phyloP scores from a whole-genome alignment of 805 yeast species.

The Limtongia smithiae region DNA sequence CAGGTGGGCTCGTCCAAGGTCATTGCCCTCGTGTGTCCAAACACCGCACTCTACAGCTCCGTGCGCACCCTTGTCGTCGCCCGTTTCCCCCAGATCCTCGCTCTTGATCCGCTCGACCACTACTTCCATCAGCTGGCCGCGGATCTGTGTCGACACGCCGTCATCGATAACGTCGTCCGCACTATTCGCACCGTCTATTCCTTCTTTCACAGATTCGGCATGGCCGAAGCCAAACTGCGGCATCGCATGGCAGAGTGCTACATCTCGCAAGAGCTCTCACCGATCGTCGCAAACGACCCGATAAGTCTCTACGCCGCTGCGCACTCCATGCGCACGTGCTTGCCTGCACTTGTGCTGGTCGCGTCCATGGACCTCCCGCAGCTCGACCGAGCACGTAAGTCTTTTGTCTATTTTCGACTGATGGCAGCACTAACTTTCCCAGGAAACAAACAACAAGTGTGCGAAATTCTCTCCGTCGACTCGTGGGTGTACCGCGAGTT shows the following conservation, averaged over 20 bases:
- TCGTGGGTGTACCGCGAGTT: slow-evolving; percentile 23
- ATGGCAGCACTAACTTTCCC: background rate
- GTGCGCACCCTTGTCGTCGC: background rate
- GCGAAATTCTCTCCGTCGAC: slow-evolving; percentile 15
- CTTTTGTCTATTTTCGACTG: background rate
- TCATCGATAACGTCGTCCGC: slow-evolving; percentile 14
- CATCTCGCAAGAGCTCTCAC: slow-evolving; percentile 8
- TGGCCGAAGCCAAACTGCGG: slow-evolving; percentile 9
- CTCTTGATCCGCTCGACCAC: slow-evolving; percentile 19
- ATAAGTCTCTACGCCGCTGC: slow-evolving; percentile 19
- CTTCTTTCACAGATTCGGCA: slow-evolving; percentile 20
- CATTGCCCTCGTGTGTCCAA: slow-evolving; percentile 16
- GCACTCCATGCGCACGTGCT: slow-evolving; percentile 10
- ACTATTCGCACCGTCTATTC: slow-evolving; percentile 13
- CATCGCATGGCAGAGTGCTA: slow-evolving; percentile 7
- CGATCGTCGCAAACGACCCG: slow-evolving; percentile 12
- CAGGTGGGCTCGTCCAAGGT: slow-evolving; percentile 16
- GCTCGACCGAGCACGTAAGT: slow-evolving; percentile 16
- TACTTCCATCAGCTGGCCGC: slow-evolving; percentile 14
- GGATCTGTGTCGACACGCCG: slow-evolving; percentile 18
- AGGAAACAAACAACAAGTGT: slow-evolving; percentile 15
- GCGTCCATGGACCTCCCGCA: slow-evolving; percentile 4
- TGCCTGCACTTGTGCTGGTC: slow-evolving; percentile 19
- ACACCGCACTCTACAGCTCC: slow-evolving; percentile 2
- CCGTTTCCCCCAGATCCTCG: slow-evolving; percentile 16